These are phyloP conservation scores for Cucumis hystrix DNA, from an alignment of 306 rosid species.

Conservation along the genomic window DNA sequence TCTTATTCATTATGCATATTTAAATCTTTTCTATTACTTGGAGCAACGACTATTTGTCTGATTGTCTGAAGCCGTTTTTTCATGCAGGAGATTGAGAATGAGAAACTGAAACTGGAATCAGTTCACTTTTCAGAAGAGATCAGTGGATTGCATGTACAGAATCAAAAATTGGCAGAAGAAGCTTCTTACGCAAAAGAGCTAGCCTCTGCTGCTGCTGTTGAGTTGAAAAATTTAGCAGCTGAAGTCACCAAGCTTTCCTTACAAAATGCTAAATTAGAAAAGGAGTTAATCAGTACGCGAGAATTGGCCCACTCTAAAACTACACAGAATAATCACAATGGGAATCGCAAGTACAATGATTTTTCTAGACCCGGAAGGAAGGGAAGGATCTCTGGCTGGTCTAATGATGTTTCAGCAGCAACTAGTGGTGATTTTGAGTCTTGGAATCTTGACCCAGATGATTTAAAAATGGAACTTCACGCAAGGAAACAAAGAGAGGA, in stretches of 20 bases:
- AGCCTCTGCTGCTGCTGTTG: constrained; percentile 99
- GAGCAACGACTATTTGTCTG: not conserved
- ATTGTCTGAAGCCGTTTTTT: constrained; percentile 8
- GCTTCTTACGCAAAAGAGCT: constrained; percentile 95
- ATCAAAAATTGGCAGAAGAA: constrained; percentile 93
- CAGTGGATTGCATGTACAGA: constrained; percentile 87
- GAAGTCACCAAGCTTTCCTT: constrained; percentile 92
- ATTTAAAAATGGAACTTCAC: constrained; percentile 75
- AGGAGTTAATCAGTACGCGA: constrained; percentile 64
- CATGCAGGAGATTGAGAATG: constrained; percentile 81
- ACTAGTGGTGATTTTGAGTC: constrained; percentile 56
- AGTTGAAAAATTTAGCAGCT: constrained; percentile 90
- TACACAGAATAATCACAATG: constrained; percentile 45
- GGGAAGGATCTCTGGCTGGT: constrained; percentile 56
- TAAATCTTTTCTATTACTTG: not conserved
- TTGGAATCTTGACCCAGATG: constrained; percentile 71
- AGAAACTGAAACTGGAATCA: constrained; percentile 71
- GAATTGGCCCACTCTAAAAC: constrained; percentile 57
- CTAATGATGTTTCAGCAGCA: constrained; percentile 44
- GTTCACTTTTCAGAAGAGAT: constrained; percentile 84
- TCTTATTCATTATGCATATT: not conserved
- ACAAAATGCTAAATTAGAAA: constrained; percentile 75
- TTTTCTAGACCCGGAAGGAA: constrained; percentile 59
- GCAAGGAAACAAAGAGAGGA: constrained; percentile 96
- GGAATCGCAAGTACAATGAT: constrained; percentile 60